Evolutionary conservation across 768 basidiomycete species (phyloP).

Genomic region (Agaricus bisporus): DNA sequence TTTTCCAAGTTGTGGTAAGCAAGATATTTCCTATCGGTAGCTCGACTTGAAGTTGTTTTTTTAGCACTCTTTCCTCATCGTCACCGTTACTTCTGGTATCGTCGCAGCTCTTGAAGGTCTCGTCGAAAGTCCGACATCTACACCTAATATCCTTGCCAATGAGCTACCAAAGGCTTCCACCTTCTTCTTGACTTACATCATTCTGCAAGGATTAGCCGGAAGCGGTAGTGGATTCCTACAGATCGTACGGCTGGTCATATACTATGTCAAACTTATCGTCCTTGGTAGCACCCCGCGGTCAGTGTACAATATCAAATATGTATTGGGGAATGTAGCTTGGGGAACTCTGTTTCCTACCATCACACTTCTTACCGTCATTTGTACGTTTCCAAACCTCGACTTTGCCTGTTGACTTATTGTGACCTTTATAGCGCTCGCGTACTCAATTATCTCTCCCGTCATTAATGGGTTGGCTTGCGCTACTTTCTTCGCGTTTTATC

Average conservation of each 20-base stretch:
- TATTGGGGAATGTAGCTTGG: slow-evolving; percentile 64
- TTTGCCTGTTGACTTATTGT: slow-evolving; percentile 19
- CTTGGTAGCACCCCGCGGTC: slow-evolving; percentile 87
- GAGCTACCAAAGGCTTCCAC: slow-evolving; percentile 81
- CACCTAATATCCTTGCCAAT: slow-evolving; percentile 66
- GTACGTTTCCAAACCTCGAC: slow-evolving; percentile 20
- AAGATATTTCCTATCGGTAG: not conserved
- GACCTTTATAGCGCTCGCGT: slow-evolving; percentile 52
- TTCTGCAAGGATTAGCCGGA: slow-evolving; percentile 77
- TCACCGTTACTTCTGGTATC: slow-evolving; percentile 82
- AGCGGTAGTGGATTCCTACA: slow-evolving; percentile 78
- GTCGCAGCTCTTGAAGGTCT: slow-evolving; percentile 62
- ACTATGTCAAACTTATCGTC: slow-evolving; percentile 87
- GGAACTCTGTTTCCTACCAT: slow-evolving; percentile 64
- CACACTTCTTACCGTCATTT: slow-evolving; percentile 77
- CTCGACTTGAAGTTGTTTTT: not conserved
- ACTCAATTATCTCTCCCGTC: slow-evolving; percentile 87
- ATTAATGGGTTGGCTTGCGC: slow-evolving; percentile 85
- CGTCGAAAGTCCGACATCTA: slow-evolving; percentile 57
- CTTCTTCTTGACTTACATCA: slow-evolving; percentile 86
- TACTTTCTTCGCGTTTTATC: slow-evolving; percentile 81
- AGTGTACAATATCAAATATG: slow-evolving; percentile 80
- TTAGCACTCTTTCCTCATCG: slow-evolving; percentile 91
- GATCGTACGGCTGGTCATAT: slow-evolving; percentile 67
- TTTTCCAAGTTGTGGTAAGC: slow-evolving; percentile 88